phyloP scores from a whole-genome alignment of 2,329 filamentous ascomycete genomes.

The Rosellinia necatrix region DNA sequence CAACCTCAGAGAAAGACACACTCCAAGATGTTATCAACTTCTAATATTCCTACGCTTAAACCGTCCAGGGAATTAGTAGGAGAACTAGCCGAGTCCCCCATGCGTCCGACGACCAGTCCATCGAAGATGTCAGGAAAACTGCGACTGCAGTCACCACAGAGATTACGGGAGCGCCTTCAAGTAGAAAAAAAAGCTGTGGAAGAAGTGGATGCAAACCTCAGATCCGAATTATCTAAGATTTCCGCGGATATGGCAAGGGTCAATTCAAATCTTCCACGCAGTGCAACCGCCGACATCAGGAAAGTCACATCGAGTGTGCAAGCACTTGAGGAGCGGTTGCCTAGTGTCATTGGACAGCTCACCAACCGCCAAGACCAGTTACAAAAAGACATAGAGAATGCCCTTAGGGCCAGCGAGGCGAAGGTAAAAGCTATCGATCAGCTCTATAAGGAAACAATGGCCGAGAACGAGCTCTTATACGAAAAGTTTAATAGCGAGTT shows the following conservation, averaged over 20 bases:
- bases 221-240: conserved; percentile 79
- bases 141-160: conserved; percentile 72
- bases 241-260: conserved; percentile 75
- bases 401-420: conserved; percentile 73
- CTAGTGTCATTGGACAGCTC: conserved; percentile 62
- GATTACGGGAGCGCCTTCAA: conserved; percentile 82
- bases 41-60: conserved; percentile 59
- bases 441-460: conserved; percentile 82
- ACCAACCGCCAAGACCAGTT: conserved; percentile 65
- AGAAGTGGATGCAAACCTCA: conserved; percentile 70
- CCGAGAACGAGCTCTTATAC: conserved; percentile 92
- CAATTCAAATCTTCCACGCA: conserved; percentile 47
- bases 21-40: conserved; percentile 56
- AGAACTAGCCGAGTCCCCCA: conserved; percentile 36
- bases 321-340: conserved; percentile 70
- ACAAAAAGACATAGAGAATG: conserved; percentile 71
- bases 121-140: conserved; percentile 58
- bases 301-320: conserved; percentile 62
- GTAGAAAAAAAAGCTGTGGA: conserved; percentile 77
- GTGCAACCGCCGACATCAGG: conserved; percentile 49
- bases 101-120: conserved; percentile 44
- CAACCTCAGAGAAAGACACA: conserved; percentile 42
- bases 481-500: conserved; percentile 92
- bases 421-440: conserved; percentile 85
- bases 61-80: conserved; percentile 43